phyloP scores from a whole-genome alignment of 805 yeast genomes.

The Debaryomyces hansenii region DNA sequence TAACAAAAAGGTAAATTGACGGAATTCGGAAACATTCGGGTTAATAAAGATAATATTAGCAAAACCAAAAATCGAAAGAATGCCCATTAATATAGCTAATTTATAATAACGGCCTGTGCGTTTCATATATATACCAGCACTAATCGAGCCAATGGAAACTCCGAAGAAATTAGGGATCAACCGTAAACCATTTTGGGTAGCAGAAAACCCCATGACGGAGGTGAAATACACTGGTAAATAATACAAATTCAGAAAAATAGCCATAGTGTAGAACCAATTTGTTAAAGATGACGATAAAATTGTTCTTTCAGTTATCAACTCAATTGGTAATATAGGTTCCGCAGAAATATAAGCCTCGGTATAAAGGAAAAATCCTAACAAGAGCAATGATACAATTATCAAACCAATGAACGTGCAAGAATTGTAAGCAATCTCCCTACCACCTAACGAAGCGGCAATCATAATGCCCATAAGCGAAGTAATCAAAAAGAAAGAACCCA shows the following conservation, averaged over 20 bases:
- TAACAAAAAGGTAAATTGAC: conserved; percentile 35
- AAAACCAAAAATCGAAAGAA: conserved; percentile 49
- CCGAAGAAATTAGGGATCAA: conserved; percentile 68
- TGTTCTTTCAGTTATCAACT: conserved; percentile 57
- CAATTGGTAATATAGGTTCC: conserved; percentile 70
- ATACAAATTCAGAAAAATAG: conserved; percentile 59
- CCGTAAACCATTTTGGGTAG: conserved; percentile 59
- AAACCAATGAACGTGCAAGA: conserved; percentile 40
- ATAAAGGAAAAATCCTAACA: conserved; percentile 45
- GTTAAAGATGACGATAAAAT: conserved; percentile 64
- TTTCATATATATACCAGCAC: conserved; percentile 66
- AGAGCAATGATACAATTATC: conserved; percentile 29
- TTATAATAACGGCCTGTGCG: conserved; percentile 63
- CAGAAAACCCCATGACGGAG: conserved; percentile 50
- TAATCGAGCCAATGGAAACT: conserved; percentile 64
- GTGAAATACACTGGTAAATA: conserved; percentile 70
- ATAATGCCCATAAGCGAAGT: conserved; percentile 56
- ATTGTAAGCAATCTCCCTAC: conserved; percentile 51
- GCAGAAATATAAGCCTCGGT: conserved; percentile 51
- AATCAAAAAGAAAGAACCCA: conserved; percentile 65
- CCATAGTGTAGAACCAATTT: conserved; percentile 72
- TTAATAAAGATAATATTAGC: conserved; percentile 26
- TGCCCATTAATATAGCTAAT: conserved; percentile 43
- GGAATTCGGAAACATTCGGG: conserved; percentile 15
- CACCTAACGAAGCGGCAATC: conserved; percentile 67